A percentile compares a stretch with the other conserved stretches of the same genome.
Conservation (phyloP, 2,329 filamentous ascomycete species). For the Alternaria sp. region DNA sequence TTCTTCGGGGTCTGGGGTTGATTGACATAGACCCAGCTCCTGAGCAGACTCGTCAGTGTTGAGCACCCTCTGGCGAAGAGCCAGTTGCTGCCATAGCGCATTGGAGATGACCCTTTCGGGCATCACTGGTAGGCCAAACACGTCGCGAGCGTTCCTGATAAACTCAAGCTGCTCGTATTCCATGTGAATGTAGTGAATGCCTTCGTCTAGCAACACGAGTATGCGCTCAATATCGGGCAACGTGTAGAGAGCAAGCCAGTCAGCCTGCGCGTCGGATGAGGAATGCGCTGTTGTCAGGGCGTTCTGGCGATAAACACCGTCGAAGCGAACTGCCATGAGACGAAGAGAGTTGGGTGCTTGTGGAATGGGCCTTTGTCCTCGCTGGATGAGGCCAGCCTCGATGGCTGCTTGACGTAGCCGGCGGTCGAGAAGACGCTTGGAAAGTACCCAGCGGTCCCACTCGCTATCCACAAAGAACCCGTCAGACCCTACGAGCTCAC, state of each 20-base stretch:
- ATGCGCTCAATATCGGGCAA: constrained; percentile 62
- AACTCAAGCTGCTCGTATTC: constrained; percentile 65
- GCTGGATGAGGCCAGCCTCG: constrained; percentile 56
- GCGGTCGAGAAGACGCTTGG: constrained; percentile 61
- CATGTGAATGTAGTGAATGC: constrained; percentile 66
- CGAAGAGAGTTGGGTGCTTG: constrained; percentile 56
- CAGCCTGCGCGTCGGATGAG: constrained; percentile 53
- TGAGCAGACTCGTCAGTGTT: constrained; percentile 59
- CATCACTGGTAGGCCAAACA: constrained; percentile 61
- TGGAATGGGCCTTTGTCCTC: constrained; percentile 50
- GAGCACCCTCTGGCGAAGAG: constrained; percentile 61
- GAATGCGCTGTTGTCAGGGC: constrained; percentile 43
- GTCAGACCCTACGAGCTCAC: constrained; percentile 65
- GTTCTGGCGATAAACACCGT: constrained; percentile 58
- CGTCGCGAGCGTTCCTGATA: constrained; percentile 58
- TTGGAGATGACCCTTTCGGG: constrained; percentile 62
- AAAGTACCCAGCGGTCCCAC: constrained; percentile 64
- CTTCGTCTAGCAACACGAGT: constrained; percentile 62
- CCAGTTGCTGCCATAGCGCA: constrained; percentile 64
- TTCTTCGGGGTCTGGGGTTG: constrained; percentile 46
- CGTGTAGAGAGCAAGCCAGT: constrained; percentile 60
- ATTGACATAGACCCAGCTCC: constrained; percentile 59
- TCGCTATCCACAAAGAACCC: constrained; percentile 65
- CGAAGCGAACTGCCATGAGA: constrained; percentile 60
- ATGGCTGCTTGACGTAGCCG: constrained; percentile 56